Percentiles rank a stretch among this genome's conserved stretches.
Evolutionary conservation across 768 basidiomycete genomes (phyloP).

Genomic region (Cytidiella melzeri): DNA sequence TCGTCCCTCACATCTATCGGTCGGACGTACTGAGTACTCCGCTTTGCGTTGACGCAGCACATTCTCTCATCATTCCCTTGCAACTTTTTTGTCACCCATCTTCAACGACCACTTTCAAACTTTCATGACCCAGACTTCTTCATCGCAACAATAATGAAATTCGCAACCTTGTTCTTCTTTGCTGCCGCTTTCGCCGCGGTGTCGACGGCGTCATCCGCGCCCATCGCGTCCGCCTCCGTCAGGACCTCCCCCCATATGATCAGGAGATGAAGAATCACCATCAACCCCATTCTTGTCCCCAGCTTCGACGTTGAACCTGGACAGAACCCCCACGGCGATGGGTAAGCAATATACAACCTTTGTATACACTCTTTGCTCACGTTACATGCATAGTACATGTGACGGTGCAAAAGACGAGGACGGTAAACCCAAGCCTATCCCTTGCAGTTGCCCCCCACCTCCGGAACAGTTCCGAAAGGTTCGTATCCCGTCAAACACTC

Average conservation of each 20-base stretch:
- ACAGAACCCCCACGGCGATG: constrained; percentile 27
- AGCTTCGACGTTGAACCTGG: constrained; percentile 27
- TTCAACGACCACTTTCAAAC: no score
- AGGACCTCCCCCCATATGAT: no score
- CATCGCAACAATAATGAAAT: no score
- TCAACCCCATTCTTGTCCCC: constrained; percentile 25
- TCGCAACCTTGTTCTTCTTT: constrained; percentile 25
- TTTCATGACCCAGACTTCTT: no score
- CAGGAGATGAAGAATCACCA: constrained; percentile 48
- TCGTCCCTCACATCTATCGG: no score
- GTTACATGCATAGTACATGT: constrained; percentile 17
- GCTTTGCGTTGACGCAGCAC: no score
- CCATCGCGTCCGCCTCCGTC: constrained; percentile 35
- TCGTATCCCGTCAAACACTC: no score
- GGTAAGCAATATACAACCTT: constrained; percentile 11
- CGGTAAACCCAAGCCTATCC: constrained; percentile 32
- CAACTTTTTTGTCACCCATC: no score
- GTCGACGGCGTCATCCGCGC: no score
- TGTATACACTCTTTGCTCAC: background rate
- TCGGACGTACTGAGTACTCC: no score
- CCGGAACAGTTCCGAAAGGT: constrained; percentile 28
- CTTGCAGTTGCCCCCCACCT: constrained; percentile 36
- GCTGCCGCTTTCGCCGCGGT: constrained; percentile 27
- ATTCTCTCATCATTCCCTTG: no score
- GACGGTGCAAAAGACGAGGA: constrained; percentile 20